phyloP scores from a whole-genome alignment of 345 rosid genomes.

The Syzygium jambos region DNA sequence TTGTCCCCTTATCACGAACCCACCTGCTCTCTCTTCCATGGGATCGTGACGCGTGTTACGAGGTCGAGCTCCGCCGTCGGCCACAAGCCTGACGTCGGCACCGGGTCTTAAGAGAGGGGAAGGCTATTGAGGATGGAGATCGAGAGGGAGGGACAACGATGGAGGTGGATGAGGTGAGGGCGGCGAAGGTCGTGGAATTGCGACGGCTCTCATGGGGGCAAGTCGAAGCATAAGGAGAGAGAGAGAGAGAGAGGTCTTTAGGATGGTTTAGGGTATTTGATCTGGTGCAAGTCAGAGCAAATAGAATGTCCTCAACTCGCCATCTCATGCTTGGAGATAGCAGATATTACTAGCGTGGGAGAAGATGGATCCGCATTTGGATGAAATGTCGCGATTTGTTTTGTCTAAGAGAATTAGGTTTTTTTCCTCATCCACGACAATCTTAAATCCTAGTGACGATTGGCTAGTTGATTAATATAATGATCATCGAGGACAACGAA shows the following conservation, averaged over 20 bases:
- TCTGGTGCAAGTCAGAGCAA: not conserved
- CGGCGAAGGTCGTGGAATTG: not conserved
- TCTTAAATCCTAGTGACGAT: not conserved
- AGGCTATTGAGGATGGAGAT: not conserved
- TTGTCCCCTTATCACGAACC: not conserved
- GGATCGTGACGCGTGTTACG: not conserved
- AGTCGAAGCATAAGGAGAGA: not conserved
- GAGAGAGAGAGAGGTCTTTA: not conserved
- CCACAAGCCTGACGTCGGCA: too few species aligned
- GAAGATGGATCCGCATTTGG: not conserved
- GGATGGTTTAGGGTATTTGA: not conserved
- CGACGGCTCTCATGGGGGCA: not conserved
- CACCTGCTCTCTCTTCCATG: not conserved
- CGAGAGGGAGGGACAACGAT: not conserved
- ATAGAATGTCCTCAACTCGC: not conserved
- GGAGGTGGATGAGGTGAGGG: too few species aligned
- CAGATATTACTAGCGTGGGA: fast-evolving
- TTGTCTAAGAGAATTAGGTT: fast-evolving
- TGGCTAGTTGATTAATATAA: not conserved
- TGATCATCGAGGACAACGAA: not conserved
- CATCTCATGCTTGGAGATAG: not conserved
- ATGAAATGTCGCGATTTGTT: fast-evolving
- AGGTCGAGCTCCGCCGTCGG: not conserved
- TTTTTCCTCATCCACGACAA: not conserved
- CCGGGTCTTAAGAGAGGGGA: not conserved